A percentile compares a stretch with the other conserved stretches of the same genome.
Evolutionary conservation across 176 grass and related monocot genomes (phyloP).

Genomic region (Bromus sterilis): DNA sequence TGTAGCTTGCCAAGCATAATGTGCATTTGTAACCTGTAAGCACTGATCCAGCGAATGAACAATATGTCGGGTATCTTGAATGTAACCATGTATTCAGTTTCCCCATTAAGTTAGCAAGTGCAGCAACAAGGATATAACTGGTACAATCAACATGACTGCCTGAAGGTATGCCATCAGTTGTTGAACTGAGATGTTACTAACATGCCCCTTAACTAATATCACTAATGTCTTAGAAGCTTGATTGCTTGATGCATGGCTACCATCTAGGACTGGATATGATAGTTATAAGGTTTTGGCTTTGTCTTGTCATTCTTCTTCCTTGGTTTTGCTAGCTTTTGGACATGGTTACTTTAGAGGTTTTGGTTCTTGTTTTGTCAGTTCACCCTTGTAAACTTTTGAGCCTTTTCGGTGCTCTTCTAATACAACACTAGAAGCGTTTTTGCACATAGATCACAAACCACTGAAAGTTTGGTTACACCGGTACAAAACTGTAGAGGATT

Average conservation of each 20-base stretch:
- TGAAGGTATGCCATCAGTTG: neutral
- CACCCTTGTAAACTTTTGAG: no score
- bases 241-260: neutral
- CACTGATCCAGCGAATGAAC: neutral
- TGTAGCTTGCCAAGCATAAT: neutral
- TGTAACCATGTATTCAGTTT: neutral
- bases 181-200: neutral
- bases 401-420: no score
- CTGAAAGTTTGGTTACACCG: no score
- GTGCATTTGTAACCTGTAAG: neutral
- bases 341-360: no score
- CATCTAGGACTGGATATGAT: neutral
- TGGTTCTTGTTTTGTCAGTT: no score
- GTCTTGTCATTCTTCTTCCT: no score
- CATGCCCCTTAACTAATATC: neutral
- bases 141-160: neutral
- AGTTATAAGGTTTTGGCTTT: neutral
- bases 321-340: no score
- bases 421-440: no score
- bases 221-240: neutral
- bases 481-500: no score
- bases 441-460: no score
- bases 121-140: neutral
- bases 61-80: neutral
- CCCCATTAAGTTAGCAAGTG: neutral